Conservation (phyloP, 768 basidiomycete genomes). For the Suillus americanus region DNA sequence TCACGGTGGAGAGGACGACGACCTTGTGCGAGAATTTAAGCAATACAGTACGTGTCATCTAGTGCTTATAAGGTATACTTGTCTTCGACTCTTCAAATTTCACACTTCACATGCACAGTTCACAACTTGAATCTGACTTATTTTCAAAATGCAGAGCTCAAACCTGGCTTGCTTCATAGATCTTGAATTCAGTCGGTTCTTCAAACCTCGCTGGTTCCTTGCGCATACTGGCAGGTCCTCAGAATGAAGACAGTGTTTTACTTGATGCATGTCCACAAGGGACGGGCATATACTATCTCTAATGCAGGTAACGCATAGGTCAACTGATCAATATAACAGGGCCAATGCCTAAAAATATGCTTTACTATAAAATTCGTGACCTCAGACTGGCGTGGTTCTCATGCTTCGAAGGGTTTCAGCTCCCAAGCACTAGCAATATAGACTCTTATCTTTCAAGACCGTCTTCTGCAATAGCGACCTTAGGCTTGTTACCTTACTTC, state of each 20-base stretch:
- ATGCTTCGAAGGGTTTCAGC: not conserved
- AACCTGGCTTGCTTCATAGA: not conserved
- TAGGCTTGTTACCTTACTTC: not conserved
- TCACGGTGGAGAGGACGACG: not conserved
- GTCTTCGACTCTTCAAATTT: too few species aligned
- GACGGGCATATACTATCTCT: not conserved
- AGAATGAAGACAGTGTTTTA: not conserved
- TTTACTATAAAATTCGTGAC: not conserved
- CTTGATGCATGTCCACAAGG: not conserved
- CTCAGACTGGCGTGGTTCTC: not conserved
- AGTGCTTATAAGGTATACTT: too few species aligned
- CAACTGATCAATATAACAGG: not conserved
- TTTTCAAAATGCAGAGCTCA: not conserved
- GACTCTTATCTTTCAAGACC: not conserved
- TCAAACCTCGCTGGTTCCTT: too few species aligned
- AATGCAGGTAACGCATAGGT: not conserved
- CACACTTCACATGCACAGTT: too few species aligned
- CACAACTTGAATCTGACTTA: not conserved
- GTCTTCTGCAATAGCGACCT: not conserved
- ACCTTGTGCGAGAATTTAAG: too few species aligned
- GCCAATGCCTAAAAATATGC: not conserved
- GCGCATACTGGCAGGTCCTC: not conserved
- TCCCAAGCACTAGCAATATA: not conserved
- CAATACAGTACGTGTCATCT: too few species aligned
- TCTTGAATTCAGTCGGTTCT: not conserved